Evolutionary conservation across 2,329 filamentous ascomycete genomes (phyloP).

Genomic region (Penicillium sp.): DNA sequence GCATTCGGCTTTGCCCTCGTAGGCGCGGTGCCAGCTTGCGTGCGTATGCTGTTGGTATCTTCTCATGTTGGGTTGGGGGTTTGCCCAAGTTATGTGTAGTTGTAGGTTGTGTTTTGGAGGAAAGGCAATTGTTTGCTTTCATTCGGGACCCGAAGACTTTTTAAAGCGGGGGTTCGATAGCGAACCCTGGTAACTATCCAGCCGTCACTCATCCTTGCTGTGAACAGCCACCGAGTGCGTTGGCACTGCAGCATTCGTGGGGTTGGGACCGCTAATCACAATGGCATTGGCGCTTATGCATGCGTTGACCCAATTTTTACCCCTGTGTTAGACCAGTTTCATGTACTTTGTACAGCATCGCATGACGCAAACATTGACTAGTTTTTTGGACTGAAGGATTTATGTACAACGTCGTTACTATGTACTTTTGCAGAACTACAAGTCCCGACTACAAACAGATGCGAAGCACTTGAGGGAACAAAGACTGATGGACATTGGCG

Average conservation of each 20-base stretch:
- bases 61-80: neutral
- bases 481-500: conserved; percentile 29
- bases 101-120: neutral
- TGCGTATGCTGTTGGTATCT: conserved; percentile 11
- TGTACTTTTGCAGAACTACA: neutral
- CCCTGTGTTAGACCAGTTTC: neutral
- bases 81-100: neutral
- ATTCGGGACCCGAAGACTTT: neutral
- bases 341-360: neutral
- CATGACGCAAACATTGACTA: neutral
- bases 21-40: conserved; percentile 9
- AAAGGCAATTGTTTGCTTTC: neutral
- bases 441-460: conserved; percentile 7
- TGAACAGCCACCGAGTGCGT: conserved; percentile 3
- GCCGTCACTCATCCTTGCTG: neutral
- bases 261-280: conserved; percentile 3
- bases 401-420: neutral
- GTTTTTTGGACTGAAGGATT: neutral
- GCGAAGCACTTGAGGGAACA: conserved; percentile 26
- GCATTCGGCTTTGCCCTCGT: conserved; percentile 5
- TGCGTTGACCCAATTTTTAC: conserved; percentile 4
- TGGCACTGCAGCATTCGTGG: conserved; percentile 8
- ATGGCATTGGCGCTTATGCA: conserved; percentile 5
- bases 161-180: conserved; percentile 7
- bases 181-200: conserved; percentile 2